Conservation (phyloP, 768 basidiomycete genomes). For the Amyloporia xantha region DNA sequence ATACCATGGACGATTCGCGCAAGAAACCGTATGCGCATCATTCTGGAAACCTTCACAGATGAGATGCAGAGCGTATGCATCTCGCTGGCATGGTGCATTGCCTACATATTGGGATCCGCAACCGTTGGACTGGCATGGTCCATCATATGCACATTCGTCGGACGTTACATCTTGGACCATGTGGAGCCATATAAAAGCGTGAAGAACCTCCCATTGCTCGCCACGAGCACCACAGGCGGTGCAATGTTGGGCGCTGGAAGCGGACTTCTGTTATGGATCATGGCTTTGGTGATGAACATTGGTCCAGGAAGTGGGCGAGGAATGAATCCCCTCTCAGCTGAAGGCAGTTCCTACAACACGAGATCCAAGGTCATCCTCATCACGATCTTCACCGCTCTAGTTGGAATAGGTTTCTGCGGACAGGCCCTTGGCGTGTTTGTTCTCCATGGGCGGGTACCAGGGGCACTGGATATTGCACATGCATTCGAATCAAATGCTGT, state of each 20-base stretch:
- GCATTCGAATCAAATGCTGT: background rate
- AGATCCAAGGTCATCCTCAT: too few relatives aligned
- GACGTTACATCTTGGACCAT: background rate
- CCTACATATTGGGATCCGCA: background rate
- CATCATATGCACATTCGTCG: background rate
- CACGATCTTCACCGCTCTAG: too few relatives aligned
- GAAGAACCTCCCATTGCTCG: background rate
- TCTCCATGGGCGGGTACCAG: background rate
- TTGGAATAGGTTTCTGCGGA: background rate
- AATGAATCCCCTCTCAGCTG: too few relatives aligned
- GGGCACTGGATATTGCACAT: background rate
- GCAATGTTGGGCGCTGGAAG: background rate
- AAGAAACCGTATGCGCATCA: too few relatives aligned
- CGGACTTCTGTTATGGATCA: background rate
- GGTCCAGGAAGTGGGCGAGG: too few relatives aligned
- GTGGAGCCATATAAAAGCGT: background rate
- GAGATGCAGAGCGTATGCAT: too few relatives aligned
- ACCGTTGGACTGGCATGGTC: background rate
- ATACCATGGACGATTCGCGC: too few relatives aligned
- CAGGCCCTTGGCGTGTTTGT: background rate
- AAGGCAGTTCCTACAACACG: background rate
- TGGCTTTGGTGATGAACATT: too few relatives aligned
- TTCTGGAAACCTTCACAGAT: too few relatives aligned
- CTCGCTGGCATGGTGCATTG: too few relatives aligned
- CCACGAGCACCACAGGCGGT: background rate